Base-by-base conservation (phyloP, 2,329 filamentous ascomycete genomes). In the Colletotrichum abscissum region DNA sequence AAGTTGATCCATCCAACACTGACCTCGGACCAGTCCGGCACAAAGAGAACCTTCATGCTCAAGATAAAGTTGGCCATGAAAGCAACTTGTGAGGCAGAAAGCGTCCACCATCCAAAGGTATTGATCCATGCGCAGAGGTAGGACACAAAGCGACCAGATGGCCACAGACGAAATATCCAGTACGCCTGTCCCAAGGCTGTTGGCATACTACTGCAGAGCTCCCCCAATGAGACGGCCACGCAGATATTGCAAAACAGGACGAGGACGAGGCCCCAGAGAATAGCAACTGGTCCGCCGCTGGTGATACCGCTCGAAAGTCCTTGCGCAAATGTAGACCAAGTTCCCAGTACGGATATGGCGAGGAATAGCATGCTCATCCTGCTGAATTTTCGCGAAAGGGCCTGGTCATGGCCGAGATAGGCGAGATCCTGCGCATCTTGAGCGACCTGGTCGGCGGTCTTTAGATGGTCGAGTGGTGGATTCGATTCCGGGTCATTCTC, bases 41-140 rank as follows among this genome's bases (percentile, higher is more conserved):
- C 42, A n/a, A 49, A 49, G 16, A 49, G 19, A n/a, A 49, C 42
- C 42, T 49, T 49, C 42, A 49, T 49, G 42, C 42, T 85, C 6
- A 91, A 81, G 68, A 90, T 81, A 63, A 91, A 89, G 75, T 89
- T 84, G 3, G 87, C 86, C 88, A 90, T 90, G 76, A 91, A 90
- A 14, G 88, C 88, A 28, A 87, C 83, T 72, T 89, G 86, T 1
- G 87, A 89, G 0, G 88, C 89, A 0, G 86, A 87, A 70, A 91
- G 78, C 0, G 88, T 86, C 84, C 88, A 89, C 89, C 89, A 91
- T 9, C 88, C 88, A 73, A 90, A 90, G 0, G 86, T 89, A 78
- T 90, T 90, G 76, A 90, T 88, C 88, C 88, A 90, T 1, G 88
- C 89, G 74, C 87, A 89, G 80, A 90, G 84, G 76, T 90, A 91